These are phyloP conservation scores for Cercospora citrullina DNA, from an alignment of 2,329 filamentous ascomycete genomes.

Conservation along the genomic window DNA sequence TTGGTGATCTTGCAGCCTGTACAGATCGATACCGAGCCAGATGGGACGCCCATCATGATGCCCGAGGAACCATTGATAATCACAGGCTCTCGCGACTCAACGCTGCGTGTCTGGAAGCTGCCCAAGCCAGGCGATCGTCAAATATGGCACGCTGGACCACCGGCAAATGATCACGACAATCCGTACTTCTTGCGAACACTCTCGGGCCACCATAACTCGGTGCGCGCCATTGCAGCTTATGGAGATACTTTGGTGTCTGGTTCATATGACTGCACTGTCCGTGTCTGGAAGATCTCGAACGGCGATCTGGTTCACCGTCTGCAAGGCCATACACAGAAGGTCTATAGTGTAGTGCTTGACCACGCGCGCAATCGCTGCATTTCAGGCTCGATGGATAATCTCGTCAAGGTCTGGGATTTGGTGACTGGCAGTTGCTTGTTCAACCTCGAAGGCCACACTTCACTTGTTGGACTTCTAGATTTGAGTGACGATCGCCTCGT, in stretches of 20 bases:
- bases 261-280: conserved; percentile 92
- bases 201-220: conserved; percentile 85
- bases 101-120: conserved; percentile 89
- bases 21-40: conserved; percentile 67
- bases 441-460: conserved; percentile 88
- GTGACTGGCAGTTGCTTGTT: conserved; percentile 81
- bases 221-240: conserved; percentile 91
- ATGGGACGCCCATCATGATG: conserved; percentile 80
- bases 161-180: conserved; percentile 74
- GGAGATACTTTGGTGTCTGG: conserved; percentile 96
- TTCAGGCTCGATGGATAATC: conserved; percentile 96
- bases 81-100: conserved; percentile 92
- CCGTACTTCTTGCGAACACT: conserved; percentile 92
- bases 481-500: conserved; percentile 87
- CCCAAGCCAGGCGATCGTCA: conserved; percentile 75
- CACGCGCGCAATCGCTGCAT: conserved; percentile 91
- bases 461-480: conserved; percentile 88
- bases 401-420: conserved; percentile 97
- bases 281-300: conserved; percentile 96
- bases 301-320: conserved; percentile 83
- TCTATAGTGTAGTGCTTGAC: conserved; percentile 95
- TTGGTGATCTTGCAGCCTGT: conserved; percentile 90
- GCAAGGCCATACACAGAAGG: conserved; percentile 85
- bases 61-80: conserved; percentile 95
- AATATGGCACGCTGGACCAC: conserved; percentile 76